phyloP scores from a whole-genome alignment of 2,329 filamentous ascomycete genomes.

The Alternaria dauci region DNA sequence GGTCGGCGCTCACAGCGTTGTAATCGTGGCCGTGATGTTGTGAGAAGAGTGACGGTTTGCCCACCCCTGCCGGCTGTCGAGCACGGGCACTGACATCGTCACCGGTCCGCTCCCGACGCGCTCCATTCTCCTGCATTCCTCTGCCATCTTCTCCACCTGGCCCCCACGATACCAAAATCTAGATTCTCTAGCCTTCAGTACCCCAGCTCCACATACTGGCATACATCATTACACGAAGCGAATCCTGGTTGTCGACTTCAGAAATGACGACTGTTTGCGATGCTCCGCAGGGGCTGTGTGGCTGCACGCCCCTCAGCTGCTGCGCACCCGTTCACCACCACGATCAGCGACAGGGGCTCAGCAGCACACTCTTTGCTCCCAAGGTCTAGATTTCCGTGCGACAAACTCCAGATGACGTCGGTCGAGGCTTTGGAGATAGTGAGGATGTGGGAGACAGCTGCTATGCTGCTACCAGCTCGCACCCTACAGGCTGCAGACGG shows the following conservation, averaged over 20 bases:
- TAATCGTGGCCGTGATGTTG: neutral
- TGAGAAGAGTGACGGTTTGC: neutral
- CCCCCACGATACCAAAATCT: slow-evolving; percentile 8
- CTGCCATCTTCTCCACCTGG: neutral
- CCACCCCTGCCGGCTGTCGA: neutral
- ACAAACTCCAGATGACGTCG: slow-evolving; percentile 4
- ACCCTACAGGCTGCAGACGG: neutral
- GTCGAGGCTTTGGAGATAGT: neutral
- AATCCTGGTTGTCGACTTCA: slow-evolving; percentile 8
- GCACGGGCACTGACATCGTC: slow-evolving; percentile 8
- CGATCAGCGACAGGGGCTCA: slow-evolving; percentile 5
- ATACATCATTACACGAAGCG: neutral
- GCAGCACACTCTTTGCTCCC: neutral
- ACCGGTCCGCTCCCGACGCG: neutral
- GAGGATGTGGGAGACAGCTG: neutral
- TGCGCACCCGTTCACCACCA: slow-evolving; percentile 7
- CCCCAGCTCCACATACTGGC: neutral
- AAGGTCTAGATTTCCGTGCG: slow-evolving; percentile 2
- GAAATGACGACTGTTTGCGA: slow-evolving; percentile 20
- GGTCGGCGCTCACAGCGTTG: neutral
- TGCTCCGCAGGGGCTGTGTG: slow-evolving; percentile 11
- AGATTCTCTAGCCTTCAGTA: slow-evolving; percentile 5
- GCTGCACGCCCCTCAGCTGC: slow-evolving; percentile 17
- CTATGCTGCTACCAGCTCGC: neutral
- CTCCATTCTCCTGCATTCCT: neutral